Evolutionary conservation across 495 filamentous ascomycete genomes (phyloP), one percentile per base, ranked within the genome.

Genomic region (Wilcoxina mikolae): DNA sequence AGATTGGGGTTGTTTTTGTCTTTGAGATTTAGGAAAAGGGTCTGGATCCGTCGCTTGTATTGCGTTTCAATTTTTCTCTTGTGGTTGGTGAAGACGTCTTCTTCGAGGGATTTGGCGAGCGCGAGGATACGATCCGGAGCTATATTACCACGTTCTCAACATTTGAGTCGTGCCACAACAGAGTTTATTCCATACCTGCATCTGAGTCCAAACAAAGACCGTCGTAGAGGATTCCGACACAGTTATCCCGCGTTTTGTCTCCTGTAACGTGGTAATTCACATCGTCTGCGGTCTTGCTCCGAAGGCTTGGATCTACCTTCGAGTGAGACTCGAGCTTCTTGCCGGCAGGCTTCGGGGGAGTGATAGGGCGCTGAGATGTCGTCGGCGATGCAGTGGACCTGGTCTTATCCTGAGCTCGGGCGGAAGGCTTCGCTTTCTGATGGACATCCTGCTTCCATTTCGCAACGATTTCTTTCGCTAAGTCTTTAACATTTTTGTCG

Each of bases 11-110:
- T 96, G 46, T 82, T 82, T 68, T 85, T 87, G 72, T 83, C 85
- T 76, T 95, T 95, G 50, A 98, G 76, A 62, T 94, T 95, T 62
- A 87, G 81, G 74, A 83, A 95, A 17, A 98, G 76, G 24, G 84
- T 87, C 66, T 93, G 84, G 58, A 95, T 80, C 71, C 95, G 95
- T 35, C 71, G 73, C 52, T 82, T 80, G 74, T 98, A 98, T 38
- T 77, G 71, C 45, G 77, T 67, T 52, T 77, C 77, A 3, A 76
- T 81, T 63, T 90, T 85, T 17, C 81, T 77, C 50, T 74, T 76
- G 61, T 77, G 78, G 7, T 72, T 61, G 15, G 72, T 70, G 70
- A 74, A 88, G 15, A 84, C 85, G 69, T 95, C 88, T 15, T 90
- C 77, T 25, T 81, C 78, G 44, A 76, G 68, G 23, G 88, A 84